A percentile compares a stretch with the other conserved stretches of the same genome.
These are phyloP conservation scores for Trametes maxima DNA, from an alignment of 768 basidiomycete species.

Conservation along the genomic window DNA sequence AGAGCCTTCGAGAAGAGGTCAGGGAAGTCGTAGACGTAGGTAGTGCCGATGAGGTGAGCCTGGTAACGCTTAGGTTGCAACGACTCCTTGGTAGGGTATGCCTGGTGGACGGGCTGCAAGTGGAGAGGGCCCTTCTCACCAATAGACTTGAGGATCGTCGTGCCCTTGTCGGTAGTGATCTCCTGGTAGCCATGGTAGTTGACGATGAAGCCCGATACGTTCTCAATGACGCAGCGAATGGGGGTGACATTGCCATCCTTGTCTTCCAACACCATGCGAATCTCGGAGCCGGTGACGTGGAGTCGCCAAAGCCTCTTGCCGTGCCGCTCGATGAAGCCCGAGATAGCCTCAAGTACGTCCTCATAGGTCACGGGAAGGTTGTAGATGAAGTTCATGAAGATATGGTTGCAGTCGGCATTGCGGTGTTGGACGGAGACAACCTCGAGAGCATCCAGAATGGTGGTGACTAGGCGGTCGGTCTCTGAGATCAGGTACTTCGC, in stretches of 20 bases:
- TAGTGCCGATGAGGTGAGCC: slow-evolving; percentile 96
- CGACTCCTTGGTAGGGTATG: slow-evolving; percentile 97
- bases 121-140: slow-evolving; percentile 97
- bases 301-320: slow-evolving; percentile 98
- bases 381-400: slow-evolving; percentile 99
- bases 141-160: slow-evolving; percentile 95
- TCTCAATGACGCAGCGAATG: slow-evolving; percentile 97
- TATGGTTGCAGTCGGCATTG: slow-evolving; percentile 96
- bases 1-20: slow-evolving; percentile 98
- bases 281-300: slow-evolving; percentile 97
- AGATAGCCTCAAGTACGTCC: slow-evolving; percentile 93
- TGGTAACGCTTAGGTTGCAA: slow-evolving; percentile 99
- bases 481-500: slow-evolving; percentile 99
- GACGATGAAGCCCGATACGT: slow-evolving; percentile 98
- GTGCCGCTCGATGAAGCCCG: slow-evolving; percentile 99
- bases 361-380: slow-evolving; percentile 94
- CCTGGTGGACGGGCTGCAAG: slow-evolving; percentile 89
- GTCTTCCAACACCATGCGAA: slow-evolving; percentile 93
- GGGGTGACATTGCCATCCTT: slow-evolving; percentile 93
- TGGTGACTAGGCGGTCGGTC: slow-evolving; percentile 94
- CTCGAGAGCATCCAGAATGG: slow-evolving; percentile 92
- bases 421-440: slow-evolving; percentile 89
- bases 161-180: slow-evolving; percentile 93
- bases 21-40: slow-evolving; percentile 99
- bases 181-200: slow-evolving; percentile 99